Base-by-base conservation (phyloP, 1,284 basidiomycete genomes). In the Ustilago loliicola region DNA sequence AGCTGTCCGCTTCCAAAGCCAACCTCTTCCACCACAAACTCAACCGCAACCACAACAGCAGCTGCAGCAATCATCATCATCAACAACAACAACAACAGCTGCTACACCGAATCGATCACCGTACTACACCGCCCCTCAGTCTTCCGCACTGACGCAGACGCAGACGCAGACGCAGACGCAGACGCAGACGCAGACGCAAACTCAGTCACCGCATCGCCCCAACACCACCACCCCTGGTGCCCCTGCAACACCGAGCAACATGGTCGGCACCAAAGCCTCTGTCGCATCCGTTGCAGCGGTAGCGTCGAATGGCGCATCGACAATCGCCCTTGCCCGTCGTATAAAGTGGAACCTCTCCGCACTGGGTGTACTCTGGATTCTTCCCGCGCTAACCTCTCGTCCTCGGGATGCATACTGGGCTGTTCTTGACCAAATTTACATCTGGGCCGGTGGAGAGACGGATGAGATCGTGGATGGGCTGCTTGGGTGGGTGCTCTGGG, bases 401-500 rank as follows among this genome's bases (percentile, higher is more conserved):
- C 76, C 76, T 10, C 36, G 60, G 2, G 71, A 74, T 19, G 48
- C 30, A 2, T 78, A 78, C 34, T 78, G 76, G 76, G 17, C 40
- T n/a, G 27, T 68, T 5, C 56, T 78, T 32, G 76, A 78, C 32
- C 42, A 47, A 29, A 62, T 78, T 11, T 72, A 78, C 59, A 15
- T 67, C 32, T 38, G 62, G 19, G 59, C 71, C 1, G 76, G 76
- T 3, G 71, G 71, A 4, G 60, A 61, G 19, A 51, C 65, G 11
- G 76, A 78, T 47, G 76, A 73, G 60, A 23, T 65, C 1, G 61
- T 72, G 5, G 76, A 78, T 34, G 67, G 71, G 2, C 27, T 74
- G 13, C 53, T 78, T 2, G 67, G 67, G 0, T 78, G 76, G 76
- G 59, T 68, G 30, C 19, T 73, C 0, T 78, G 76, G 76, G 76